phyloP scores from a whole-genome alignment of 768 basidiomycete species.

The Scleroderma bovista region DNA sequence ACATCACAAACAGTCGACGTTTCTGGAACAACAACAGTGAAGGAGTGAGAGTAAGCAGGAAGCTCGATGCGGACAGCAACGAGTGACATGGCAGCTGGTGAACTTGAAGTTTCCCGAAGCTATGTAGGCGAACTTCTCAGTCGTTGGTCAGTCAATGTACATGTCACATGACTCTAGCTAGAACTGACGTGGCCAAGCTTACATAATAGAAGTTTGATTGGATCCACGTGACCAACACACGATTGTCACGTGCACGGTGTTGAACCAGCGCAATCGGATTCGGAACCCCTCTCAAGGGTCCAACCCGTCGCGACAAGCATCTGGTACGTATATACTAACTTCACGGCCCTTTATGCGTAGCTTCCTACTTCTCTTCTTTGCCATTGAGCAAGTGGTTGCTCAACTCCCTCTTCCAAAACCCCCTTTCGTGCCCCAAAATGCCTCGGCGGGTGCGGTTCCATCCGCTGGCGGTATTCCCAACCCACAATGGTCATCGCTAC shows the following conservation, averaged over 20 bases:
- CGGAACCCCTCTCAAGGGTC: neutral
- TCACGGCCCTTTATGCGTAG: constrained; percentile 16
- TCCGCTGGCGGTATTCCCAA: constrained; percentile 51
- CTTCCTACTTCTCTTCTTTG: constrained; percentile 12
- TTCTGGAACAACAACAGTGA: constrained; percentile 46
- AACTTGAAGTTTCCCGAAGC: too few relatives aligned
- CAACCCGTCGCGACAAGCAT: neutral
- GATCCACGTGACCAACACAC: constrained; percentile 11
- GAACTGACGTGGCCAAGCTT: too few relatives aligned
- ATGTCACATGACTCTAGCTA: too few relatives aligned
- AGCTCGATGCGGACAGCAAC: constrained; percentile 59
- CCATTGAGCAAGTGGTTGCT: constrained; percentile 31
- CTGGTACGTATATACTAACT: neutral
- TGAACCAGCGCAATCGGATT: neutral
- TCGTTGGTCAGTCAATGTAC: too few relatives aligned
- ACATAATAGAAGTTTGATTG: too few relatives aligned
- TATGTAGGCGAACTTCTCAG: too few relatives aligned
- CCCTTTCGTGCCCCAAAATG: constrained; percentile 57
- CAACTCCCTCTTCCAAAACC: constrained; percentile 63
- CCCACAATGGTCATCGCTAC: constrained; percentile 73
- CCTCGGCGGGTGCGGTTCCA: constrained; percentile 47
- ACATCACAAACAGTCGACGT: constrained; percentile 53
- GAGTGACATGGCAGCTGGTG: constrained; percentile 24
- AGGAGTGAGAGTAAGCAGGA: constrained; percentile 68
- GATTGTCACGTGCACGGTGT: constrained; percentile 19